A percentile compares a stretch with the other conserved stretches of the same genome.
phyloP scores from a whole-genome alignment of 2,329 filamentous ascomycete species.

The Xylariaceae sp. region DNA sequence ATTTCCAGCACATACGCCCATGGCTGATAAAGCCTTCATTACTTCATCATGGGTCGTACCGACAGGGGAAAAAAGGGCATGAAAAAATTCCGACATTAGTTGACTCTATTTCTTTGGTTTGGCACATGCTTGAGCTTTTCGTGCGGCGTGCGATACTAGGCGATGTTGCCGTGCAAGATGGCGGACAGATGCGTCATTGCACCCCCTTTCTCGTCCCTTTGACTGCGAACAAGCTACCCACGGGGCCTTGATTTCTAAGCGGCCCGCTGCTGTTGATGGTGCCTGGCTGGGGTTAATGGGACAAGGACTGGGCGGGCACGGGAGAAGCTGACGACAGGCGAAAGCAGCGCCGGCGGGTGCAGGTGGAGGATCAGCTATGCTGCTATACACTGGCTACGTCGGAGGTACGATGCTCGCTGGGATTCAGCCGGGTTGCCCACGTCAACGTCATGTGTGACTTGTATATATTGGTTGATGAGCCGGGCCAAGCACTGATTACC shows the following conservation, averaged over 20 bases:
- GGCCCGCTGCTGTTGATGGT: neutral
- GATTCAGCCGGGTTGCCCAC: neutral
- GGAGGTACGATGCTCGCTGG: no score
- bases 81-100: conserved; percentile 13
- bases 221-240: neutral
- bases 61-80: conserved; percentile 12
- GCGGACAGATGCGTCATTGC: conserved; percentile 9
- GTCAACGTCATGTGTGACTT: conserved; percentile 7
- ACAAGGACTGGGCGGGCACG: conserved; percentile 1
- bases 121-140: conserved; percentile 7
- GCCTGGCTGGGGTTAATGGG: neutral
- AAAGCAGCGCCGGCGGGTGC: conserved; percentile 4
- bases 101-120: conserved; percentile 9
- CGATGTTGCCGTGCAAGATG: conserved; percentile 13
- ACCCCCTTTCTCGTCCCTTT: neutral
- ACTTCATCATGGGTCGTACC: conserved; percentile 22
- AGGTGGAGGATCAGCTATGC: no score
- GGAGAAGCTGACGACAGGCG: conserved; percentile 6
- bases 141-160: conserved; percentile 17
- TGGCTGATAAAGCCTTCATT: conserved; percentile 23
- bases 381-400: no score
- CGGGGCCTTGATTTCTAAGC: neutral
- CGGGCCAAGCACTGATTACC: no score
- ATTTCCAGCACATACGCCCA: conserved; percentile 33
- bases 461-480: neutral